Conservation (phyloP, 176 grass and related monocot species). For the Bolboschoenus planiculmis region DNA sequence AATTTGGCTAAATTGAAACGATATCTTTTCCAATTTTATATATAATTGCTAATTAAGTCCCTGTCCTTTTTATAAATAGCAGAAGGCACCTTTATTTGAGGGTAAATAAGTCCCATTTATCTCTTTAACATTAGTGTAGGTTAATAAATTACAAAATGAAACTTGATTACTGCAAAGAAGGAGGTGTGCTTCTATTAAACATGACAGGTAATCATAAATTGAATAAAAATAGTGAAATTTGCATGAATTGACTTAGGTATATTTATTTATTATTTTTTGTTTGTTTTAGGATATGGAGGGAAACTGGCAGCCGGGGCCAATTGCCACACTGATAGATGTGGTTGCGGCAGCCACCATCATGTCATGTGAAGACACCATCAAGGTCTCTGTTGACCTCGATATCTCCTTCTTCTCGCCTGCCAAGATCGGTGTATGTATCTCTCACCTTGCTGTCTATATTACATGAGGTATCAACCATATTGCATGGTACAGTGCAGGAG, state of each 20-base stretch:
- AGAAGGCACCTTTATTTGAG: too few species aligned
- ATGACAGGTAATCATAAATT: too few species aligned
- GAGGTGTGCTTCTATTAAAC: not conserved
- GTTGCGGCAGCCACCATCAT: conserved; percentile 21
- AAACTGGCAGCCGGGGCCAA: conserved; percentile 14
- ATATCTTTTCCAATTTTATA: not conserved
- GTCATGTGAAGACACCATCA: conserved; percentile 23
- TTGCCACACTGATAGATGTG: conserved; percentile 16
- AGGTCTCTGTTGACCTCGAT: conserved; percentile 23
- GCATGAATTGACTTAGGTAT: not conserved
- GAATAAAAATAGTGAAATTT: not conserved
- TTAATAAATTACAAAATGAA: not conserved
- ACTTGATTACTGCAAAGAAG: not conserved
- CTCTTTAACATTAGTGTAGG: not conserved
- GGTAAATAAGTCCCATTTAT: not conserved
- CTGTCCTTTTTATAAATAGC: too few species aligned
- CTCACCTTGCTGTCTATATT: not conserved
- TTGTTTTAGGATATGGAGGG: conserved; percentile 19
- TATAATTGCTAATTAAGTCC: not conserved
- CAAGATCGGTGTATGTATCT: conserved; percentile 7
- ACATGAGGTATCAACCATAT: not conserved
- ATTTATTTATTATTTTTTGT: not conserved
- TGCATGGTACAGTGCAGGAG: not conserved
- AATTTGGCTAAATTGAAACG: not conserved
- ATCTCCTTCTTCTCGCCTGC: conserved; percentile 28